Conservation (phyloP, 495 filamentous ascomycete genomes). For the Bacidia gigantensis region DNA sequence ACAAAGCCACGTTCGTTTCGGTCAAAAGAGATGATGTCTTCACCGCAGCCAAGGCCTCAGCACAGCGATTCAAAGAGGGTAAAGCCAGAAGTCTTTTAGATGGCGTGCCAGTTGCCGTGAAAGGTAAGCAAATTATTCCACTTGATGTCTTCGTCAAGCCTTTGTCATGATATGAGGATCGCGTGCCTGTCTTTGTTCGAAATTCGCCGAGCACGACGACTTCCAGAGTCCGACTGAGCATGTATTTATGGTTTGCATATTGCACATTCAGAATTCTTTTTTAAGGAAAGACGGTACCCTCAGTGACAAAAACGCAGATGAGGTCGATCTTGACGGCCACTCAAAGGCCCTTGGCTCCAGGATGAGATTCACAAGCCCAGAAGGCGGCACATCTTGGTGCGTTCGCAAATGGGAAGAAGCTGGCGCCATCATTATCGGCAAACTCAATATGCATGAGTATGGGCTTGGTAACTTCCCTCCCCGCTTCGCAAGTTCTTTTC, state of each 20-base stretch:
- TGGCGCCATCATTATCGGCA: constrained; percentile 72
- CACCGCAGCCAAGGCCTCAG: constrained; percentile 55
- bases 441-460: constrained; percentile 85
- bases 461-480: constrained; percentile 48
- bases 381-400: constrained; percentile 55
- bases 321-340: constrained; percentile 64
- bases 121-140: constrained; percentile 17
- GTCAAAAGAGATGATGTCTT: constrained; percentile 44
- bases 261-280: no score
- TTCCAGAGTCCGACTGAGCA: no score
- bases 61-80: constrained; percentile 52
- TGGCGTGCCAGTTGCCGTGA: constrained; percentile 75
- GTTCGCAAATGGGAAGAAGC: constrained; percentile 60
- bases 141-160: background rate
- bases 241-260: no score
- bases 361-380: constrained; percentile 37
- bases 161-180: no score
- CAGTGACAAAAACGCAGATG: constrained; percentile 34
- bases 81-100: constrained; percentile 55
- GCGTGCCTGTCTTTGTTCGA: background rate
- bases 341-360: constrained; percentile 47
- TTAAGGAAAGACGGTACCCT: no score
- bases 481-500: no score
- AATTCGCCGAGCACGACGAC: background rate
- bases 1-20: constrained; percentile 56